Percentiles rank a stretch among this genome's conserved stretches.
phyloP scores from a whole-genome alignment of 768 basidiomycete genomes.

The Tricholoma flavovirens region DNA sequence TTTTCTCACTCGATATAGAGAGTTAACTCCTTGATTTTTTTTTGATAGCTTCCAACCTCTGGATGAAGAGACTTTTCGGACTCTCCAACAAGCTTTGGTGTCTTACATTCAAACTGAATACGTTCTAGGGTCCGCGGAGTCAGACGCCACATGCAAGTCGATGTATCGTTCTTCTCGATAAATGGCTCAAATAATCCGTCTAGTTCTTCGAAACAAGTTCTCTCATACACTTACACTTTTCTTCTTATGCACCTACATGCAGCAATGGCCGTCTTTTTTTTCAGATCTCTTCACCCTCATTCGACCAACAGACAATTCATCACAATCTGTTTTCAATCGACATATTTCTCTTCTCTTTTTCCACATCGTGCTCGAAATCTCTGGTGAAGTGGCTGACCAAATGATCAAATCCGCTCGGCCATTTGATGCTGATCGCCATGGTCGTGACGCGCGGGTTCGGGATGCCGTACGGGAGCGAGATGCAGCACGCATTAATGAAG shows the following conservation, averaged over 20 bases:
- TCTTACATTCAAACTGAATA: slow-evolving; percentile 87
- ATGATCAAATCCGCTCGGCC: slow-evolving; percentile 83
- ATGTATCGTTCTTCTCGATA: slow-evolving; percentile 6
- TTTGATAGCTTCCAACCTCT: slow-evolving; percentile 53
- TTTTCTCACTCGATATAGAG: not conserved
- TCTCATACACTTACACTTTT: slow-evolving; percentile 85
- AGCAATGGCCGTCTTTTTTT: slow-evolving; percentile 86
- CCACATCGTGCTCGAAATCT: slow-evolving; percentile 89
- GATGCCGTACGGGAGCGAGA: slow-evolving; percentile 90
- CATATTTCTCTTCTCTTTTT: slow-evolving; percentile 88
- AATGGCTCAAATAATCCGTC: slow-evolving; percentile 9
- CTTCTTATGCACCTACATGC: slow-evolving; percentile 82
- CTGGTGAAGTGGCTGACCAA: slow-evolving; percentile 95
- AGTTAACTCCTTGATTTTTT: slow-evolving; percentile 4
- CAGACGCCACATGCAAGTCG: slow-evolving; percentile 70
- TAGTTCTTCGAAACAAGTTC: slow-evolving; percentile 93
- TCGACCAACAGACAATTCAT: slow-evolving; percentile 50
- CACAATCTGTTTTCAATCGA: slow-evolving; percentile 63
- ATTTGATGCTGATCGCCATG: slow-evolving; percentile 64
- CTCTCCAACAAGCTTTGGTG: slow-evolving; percentile 70
- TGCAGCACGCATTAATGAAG: slow-evolving; percentile 79
- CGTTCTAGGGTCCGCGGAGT: slow-evolving; percentile 79
- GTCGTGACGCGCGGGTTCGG: slow-evolving; percentile 77
- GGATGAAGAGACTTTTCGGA: slow-evolving; percentile 64
- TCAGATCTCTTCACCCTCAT: slow-evolving; percentile 70